Base-by-base conservation (phyloP, 495 filamentous ascomycete genomes). In the Evernia prunastri region DNA sequence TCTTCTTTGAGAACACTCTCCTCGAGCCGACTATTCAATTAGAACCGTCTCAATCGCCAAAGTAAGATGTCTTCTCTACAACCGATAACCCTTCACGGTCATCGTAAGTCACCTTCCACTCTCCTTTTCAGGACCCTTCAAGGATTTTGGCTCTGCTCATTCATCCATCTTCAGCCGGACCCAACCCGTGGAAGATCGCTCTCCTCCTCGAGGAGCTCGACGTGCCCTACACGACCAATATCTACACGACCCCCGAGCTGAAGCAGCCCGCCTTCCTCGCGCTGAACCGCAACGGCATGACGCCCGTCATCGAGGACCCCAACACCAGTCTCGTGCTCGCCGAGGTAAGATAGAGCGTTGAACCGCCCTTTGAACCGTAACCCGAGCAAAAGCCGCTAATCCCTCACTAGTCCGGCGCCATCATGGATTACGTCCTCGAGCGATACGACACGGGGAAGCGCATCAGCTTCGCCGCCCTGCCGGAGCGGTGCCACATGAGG, bases 271-370 rank as follows among this genome's bases (percentile, higher is more conserved):
- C 67, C 0, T 88, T 77, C 71, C 62, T 74, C 13, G 72, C 73
- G 27, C 65, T 86, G 71, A 88, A 86, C 70, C 86, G 83, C 64
- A 88, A 89, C 70, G 86, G 86, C 36, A 83, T 87, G 4, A 61
- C 86, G 17, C 86, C 82, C 0, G 60, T 77, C 56, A 79, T 87
- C 61, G 69, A 83, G 25, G 85, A 86, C 67, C 76, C 79, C 20
- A 88, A 88, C 76, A 81, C 76, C 0, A 74, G 70, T 69, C 64
- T 86, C 60, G 17, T 23, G 2, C 60, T 62, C 35, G 43, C 43
- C 27, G 60, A 62, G 60, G 60, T 54, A 62, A 56, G n/a, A n/a
- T n/a, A n/a, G n/a, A n/a, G 45, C 49, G 51, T 33, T 20, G 17
- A 18, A n/a, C n/a, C 11, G 29, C 15, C 12, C 17, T 35, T 23